phyloP scores from a whole-genome alignment of 345 rosid genomes.

The Luvunga scandens region DNA sequence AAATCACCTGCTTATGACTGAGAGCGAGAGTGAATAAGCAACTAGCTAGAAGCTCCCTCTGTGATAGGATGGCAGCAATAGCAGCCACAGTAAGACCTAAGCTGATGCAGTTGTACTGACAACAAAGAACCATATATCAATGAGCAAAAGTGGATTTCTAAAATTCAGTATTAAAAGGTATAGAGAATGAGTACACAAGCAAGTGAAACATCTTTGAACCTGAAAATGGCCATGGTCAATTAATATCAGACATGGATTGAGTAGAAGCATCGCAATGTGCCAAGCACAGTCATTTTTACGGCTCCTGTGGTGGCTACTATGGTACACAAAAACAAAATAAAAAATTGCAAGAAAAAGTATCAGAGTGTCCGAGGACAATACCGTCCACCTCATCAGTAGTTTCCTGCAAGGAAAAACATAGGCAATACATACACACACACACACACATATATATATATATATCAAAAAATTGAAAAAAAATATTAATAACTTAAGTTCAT shows the following conservation, averaged over 20 bases:
- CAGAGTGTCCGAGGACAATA: slow-evolving; percentile 71
- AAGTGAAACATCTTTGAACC: slow-evolving; percentile 37
- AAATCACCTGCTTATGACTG: slow-evolving; percentile 86
- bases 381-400: slow-evolving; percentile 90
- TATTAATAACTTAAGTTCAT: neutral
- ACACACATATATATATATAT: no score
- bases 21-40: slow-evolving; percentile 79
- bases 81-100: slow-evolving; percentile 86
- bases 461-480: neutral
- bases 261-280: slow-evolving; percentile 69
- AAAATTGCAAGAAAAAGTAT: slow-evolving; percentile 81
- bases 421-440: neutral
- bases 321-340: slow-evolving; percentile 55
- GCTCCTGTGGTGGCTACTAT: slow-evolving; percentile 17
- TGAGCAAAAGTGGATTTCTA: slow-evolving; percentile 17
- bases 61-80: slow-evolving; percentile 68
- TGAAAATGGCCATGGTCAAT: slow-evolving; percentile 98
- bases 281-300: slow-evolving; percentile 50
- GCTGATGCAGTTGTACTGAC: slow-evolving; percentile 93
- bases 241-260: slow-evolving; percentile 79
- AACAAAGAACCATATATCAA: slow-evolving; percentile 24
- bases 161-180: neutral
- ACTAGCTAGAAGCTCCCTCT: slow-evolving; percentile 57
- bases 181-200: neutral
- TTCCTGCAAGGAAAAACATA: slow-evolving; percentile 53